phyloP scores from a whole-genome alignment of 192 early-diverging fungal species.

The Coemansia sp. region DNA sequence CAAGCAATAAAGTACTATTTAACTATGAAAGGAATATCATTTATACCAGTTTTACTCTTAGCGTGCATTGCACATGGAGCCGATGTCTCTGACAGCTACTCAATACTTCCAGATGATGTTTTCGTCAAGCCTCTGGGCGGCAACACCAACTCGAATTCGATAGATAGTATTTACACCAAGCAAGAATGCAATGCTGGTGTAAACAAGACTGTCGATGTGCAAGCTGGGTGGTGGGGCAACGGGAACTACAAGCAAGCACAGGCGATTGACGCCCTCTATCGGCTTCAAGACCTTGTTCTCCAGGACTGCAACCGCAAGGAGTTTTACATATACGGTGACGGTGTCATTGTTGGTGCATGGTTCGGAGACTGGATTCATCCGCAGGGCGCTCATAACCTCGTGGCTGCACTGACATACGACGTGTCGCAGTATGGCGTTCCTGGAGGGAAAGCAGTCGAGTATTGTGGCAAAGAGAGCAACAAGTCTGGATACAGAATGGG shows the following conservation, averaged over 20 bases:
- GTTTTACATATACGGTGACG: slow-evolving; percentile 1
- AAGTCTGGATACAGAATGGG: neutral
- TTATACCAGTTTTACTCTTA: neutral
- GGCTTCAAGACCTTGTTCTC: neutral
- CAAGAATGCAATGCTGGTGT: neutral
- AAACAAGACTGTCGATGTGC: neutral
- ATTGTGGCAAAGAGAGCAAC: neutral
- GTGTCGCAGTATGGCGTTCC: slow-evolving; percentile 1
- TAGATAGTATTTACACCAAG: neutral
- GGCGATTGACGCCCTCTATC: neutral
- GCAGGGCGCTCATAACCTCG: neutral
- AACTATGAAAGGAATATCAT: neutral
- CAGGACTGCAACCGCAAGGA: slow-evolving; percentile 3
- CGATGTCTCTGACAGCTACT: neutral
- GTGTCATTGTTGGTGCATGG: neutral
- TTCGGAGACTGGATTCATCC: slow-evolving; percentile 3
- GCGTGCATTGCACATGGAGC: neutral
- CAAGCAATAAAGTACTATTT: too few relatives aligned
- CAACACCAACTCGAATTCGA: neutral
- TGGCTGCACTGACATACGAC: neutral
- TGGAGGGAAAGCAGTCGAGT: neutral
- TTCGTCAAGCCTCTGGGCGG: neutral
- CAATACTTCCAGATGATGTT: neutral
- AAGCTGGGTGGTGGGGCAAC: slow-evolving; percentile 5
- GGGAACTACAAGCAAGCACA: neutral